phyloP scores from a whole-genome alignment of 345 rosid genomes.

The thale cress (Arabidopsis thaliana) region DNA sequence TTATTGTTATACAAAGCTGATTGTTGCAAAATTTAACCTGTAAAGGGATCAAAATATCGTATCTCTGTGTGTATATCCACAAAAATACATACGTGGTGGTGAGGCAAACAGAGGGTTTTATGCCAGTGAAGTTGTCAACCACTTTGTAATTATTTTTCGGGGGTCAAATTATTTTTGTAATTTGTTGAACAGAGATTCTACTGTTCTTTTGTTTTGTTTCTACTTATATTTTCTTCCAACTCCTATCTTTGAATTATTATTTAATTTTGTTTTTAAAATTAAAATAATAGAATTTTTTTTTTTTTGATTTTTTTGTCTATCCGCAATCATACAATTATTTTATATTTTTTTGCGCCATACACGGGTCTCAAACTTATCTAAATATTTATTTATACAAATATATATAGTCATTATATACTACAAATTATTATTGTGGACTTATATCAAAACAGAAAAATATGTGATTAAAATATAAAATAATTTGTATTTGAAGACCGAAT shows the following conservation, averaged over 20 bases:
- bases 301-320: neutral
- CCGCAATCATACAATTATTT: neutral
- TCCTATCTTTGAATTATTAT: constrained; percentile 14
- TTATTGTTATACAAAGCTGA: constrained; percentile 37
- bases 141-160: constrained; percentile 14
- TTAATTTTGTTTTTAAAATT: neutral
- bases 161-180: constrained; percentile 39
- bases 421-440: neutral
- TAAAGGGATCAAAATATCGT: constrained; percentile 32
- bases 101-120: constrained; percentile 11
- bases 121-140: constrained; percentile 24
- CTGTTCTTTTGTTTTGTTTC: constrained; percentile 32
- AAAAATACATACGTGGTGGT: constrained; percentile 20
- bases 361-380: neutral
- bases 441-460: neutral
- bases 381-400: neutral
- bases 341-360: neutral
- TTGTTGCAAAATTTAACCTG: constrained; percentile 27
- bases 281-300: neutral
- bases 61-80: constrained; percentile 8
- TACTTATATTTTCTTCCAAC: neutral
- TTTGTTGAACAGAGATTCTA: constrained; percentile 31
- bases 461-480: neutral
- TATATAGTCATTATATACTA: neutral
- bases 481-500: neutral